These are phyloP conservation scores for Neotropicomus parvogracilis DNA, from an alignment of 1,284 basidiomycete species.

Conservation along the genomic window DNA sequence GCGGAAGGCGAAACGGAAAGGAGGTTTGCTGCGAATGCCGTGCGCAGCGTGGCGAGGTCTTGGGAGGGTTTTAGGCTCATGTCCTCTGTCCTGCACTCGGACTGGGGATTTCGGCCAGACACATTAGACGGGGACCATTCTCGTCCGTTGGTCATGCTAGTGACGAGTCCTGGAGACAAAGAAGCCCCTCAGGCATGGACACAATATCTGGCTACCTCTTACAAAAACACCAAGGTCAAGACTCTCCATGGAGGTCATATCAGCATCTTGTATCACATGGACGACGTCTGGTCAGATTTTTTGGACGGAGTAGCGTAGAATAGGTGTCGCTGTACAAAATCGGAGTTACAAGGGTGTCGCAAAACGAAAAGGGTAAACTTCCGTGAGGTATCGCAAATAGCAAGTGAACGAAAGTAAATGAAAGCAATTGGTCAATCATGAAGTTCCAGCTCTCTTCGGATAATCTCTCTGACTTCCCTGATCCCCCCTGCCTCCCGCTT, in stretches of 20 bases:
- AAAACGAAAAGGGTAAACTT: constrained; percentile 6
- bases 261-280: constrained; percentile 39
- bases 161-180: constrained; percentile 39
- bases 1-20: constrained; percentile 43
- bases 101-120: constrained; percentile 50
- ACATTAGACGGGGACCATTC: constrained; percentile 44
- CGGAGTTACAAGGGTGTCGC: constrained; percentile 14
- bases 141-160: constrained; percentile 43
- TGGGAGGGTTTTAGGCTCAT: constrained; percentile 54
- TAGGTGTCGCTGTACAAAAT: constrained; percentile 4
- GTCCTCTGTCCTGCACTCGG: constrained; percentile 43
- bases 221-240: constrained; percentile 39
- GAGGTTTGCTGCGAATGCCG: constrained; percentile 40
- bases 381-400: constrained; percentile 30
- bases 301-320: constrained; percentile 23
- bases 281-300: constrained; percentile 46
- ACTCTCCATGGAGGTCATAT: constrained; percentile 47
- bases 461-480: constrained; percentile 73
- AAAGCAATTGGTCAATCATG: constrained; percentile 47
- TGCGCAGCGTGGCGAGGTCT: constrained; percentile 45
- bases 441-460: constrained; percentile 69
- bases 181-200: constrained; percentile 40
- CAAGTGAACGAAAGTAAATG: constrained; percentile 28
- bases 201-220: constrained; percentile 42
- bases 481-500: constrained; percentile 66